Base-by-base conservation (phyloP, 305 asterid species). In the Fraxinus platypoda region DNA sequence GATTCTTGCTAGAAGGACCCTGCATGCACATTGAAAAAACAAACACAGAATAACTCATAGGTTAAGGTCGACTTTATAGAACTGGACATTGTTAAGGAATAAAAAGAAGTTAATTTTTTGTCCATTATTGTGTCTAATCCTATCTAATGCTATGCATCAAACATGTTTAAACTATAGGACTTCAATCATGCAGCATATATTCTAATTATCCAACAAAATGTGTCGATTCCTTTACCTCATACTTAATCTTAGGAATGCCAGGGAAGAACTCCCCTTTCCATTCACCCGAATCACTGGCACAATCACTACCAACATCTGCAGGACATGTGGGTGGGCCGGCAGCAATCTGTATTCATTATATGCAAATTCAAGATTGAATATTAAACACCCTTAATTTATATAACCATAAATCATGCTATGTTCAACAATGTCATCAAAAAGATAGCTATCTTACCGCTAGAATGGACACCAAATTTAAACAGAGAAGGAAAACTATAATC, bases 1-100 rank as follows among this genome's bases (percentile, higher is more conserved):
- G 94, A 68, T 94, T 94, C 91, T 92, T 94, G 86, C 93, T 94
- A 30, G 92, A 68, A 83, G 97, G 97, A 46, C 99, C 99, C 98
- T 95, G 83, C 33, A 89, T 73, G 66, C 31, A 80, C 71, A 76
- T 43, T 41, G 31, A n/a, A 52, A 38, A 1, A 21, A 33, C n/a
- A 70, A 6, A 30, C 11, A 7, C 35, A 26, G 4, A 25, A 25
- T 26, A 66, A 0, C 68, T 8, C 2, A 1, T 1, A 8, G 33
- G 73, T 9, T 66, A 66, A 66, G 73, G 17, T 25, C 0, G 73
- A 25, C 7, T 3, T 66, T 66, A 9, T 0, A 25, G 23, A 17
- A 57, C 3, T 5, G 68, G 11, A 57, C 66, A 6, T 8, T 41
- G 13, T 8, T 57, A 33, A 12, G 17, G 37, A 26, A 35, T n/a